Evolutionary conservation across 768 basidiomycete genomes (phyloP).

Genomic region (Pholiota conissans): DNA sequence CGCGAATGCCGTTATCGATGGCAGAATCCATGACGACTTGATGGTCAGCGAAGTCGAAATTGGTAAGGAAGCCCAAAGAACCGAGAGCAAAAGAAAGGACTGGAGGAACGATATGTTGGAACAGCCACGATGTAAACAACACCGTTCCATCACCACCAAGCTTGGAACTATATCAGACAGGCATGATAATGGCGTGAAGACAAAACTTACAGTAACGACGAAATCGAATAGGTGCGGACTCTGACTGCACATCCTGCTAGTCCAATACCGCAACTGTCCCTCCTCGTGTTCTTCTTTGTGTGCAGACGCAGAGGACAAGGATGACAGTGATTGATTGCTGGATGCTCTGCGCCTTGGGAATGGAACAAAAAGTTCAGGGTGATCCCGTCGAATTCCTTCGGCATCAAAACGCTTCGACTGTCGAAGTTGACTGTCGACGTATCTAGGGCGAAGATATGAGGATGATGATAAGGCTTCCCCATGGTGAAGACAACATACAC

Average conservation of each 20-base stretch:
- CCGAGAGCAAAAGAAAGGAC: conserved; percentile 97
- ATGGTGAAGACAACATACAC: conserved; percentile 54
- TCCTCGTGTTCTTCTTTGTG: conserved; percentile 58
- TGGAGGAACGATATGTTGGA: conserved; percentile 98
- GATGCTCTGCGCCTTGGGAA: conserved; percentile 75
- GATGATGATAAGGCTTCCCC: conserved; percentile 2
- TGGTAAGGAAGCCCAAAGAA: conserved; percentile 95
- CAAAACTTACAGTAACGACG: conserved; percentile 81
- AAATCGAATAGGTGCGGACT: conserved; percentile 96
- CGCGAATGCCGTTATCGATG: conserved; percentile 91
- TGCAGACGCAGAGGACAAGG: conserved; percentile 46
- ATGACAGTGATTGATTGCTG: conserved; percentile 60
- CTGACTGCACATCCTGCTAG: conserved; percentile 89
- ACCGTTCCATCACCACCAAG: conserved; percentile 98
- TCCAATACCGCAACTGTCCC: conserved; percentile 97
- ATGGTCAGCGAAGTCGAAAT: conserved; percentile 92
- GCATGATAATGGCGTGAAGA: not conserved
- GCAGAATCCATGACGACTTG: conserved; percentile 82
- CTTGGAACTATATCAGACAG: conserved; percentile 38
- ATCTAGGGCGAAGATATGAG: conserved; percentile 44
- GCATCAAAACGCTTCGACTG: conserved; percentile 94
- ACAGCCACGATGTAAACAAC: conserved; percentile 98
- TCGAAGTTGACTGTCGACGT: conserved; percentile 91
- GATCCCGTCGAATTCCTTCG: conserved; percentile 77
- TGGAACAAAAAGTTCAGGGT: conserved; percentile 87